Conservation (phyloP, 352 stramenopile species). For the Pythium brachiatum region DNA sequence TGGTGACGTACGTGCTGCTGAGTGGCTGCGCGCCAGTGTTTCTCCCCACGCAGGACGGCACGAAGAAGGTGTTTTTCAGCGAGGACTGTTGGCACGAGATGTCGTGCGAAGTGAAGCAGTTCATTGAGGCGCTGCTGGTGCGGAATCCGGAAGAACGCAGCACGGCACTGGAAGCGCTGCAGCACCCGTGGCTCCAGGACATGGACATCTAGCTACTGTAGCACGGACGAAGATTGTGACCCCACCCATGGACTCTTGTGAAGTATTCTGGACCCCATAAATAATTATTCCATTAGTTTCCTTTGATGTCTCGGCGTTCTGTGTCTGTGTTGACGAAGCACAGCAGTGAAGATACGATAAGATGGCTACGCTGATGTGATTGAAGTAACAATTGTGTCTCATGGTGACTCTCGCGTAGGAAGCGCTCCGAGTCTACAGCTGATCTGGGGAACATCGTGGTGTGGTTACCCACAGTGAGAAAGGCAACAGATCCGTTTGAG, state of each 20-base stretch:
- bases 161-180: constrained; percentile 64
- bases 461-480: too few relatives aligned
- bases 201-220: constrained; percentile 3
- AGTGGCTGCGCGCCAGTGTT: constrained; percentile 80
- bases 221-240: not conserved
- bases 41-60: constrained; percentile 51
- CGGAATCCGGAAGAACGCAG: constrained; percentile 73
- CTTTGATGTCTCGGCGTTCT: not conserved
- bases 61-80: constrained; percentile 72
- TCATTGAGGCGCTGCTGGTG: constrained; percentile 73
- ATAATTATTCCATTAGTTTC: not conserved
- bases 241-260: not conserved
- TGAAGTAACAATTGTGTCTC: not conserved
- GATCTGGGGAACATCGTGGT: too few relatives aligned
- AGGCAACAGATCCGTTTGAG: too few relatives aligned
- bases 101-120: constrained; percentile 59
- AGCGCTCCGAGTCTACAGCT: not conserved
- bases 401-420: not conserved
- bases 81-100: constrained; percentile 63
- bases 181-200: constrained; percentile 62
- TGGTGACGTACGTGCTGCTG: constrained; percentile 90
- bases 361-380: not conserved
- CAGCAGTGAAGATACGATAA: too few relatives aligned
- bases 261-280: not conserved
- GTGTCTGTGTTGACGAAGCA: too few relatives aligned